Evolutionary conservation across 257 asterid species (phyloP), one percentile per base, ranked within the genome.

Genomic region (Ocimum tenuiflorum): DNA sequence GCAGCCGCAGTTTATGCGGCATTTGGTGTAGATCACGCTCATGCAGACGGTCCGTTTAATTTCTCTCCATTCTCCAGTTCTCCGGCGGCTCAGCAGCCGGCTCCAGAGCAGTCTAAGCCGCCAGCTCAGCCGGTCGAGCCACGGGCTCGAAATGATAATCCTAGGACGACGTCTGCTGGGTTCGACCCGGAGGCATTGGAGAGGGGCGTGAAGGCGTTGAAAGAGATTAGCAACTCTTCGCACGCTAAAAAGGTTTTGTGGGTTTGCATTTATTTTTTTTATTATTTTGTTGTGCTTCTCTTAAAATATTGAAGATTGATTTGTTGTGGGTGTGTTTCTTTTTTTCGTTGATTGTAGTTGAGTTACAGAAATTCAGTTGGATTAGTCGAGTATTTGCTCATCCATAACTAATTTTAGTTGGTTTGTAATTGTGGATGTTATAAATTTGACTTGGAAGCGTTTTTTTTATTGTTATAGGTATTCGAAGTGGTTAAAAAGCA

Each of bases 101-200:
- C 79, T 7, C 53, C 81, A 11, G 79, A 65, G 60, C 66, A 88
- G 48, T 43, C 53, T 38, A 70, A 73, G 60, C 66, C 82, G 45
- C 67, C 82, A 0, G 54, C 74, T 29, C 78, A 66, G 66, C 71
- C 83, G 59, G 69, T 77, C 29, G 72, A 77, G 14, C 74, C 67
- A 0, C 78, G 73, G 63, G 72, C 71, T 73, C 91, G 95, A n/a
- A 94, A 94, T 71, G 87, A 86, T 51, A 85, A 82, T 14, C 92
- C 99, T 6, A 78, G 95, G 80, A 94, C 96, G 22, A 81, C 96
- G 12, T 72, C 99, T 3, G 85, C 96, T 61, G 99, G 99, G 43
- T 94, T 94, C 75, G 99, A 94, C 73, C 96, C 99, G 0, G 96
- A 74, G 84, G 86, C 99, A 22, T 63, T 94, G 86, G 95, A 86